These are phyloP conservation scores for Clonostachys rosea DNA, from an alignment of 2,329 filamentous ascomycete species.

Conservation along the genomic window DNA sequence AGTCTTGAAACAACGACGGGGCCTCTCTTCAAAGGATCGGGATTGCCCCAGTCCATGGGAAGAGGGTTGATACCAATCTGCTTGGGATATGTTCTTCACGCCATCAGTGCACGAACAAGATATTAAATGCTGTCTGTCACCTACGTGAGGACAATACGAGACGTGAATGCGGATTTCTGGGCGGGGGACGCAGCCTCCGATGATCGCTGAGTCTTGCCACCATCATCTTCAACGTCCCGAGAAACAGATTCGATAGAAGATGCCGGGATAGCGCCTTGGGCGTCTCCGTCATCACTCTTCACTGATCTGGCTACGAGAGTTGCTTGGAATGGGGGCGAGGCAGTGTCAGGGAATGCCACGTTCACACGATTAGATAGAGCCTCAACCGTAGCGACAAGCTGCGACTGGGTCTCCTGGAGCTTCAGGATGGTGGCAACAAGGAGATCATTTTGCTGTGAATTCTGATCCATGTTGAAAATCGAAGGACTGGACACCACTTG, in stretches of 20 bases:
- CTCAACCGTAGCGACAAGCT: conserved; percentile 33
- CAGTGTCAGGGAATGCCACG: background rate
- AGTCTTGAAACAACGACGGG: conserved; percentile 83
- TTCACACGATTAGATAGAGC: conserved; percentile 24
- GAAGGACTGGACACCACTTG: background rate
- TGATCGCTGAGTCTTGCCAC: no score
- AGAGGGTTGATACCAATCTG: conserved; percentile 94
- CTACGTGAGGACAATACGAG: conserved; percentile 51
- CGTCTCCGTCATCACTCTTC: background rate
- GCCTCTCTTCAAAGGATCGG: conserved; percentile 70
- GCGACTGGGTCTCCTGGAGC: conserved; percentile 34
- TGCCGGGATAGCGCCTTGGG: background rate
- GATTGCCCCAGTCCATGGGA: conserved; percentile 79
- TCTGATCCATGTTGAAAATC: conserved; percentile 1
- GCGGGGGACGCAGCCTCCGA: conserved; percentile 16
- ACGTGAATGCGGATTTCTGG: conserved; percentile 41
- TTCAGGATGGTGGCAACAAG: conserved; percentile 23
- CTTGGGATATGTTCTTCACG: conserved; percentile 73
- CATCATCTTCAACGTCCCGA: background rate
- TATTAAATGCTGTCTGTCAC: background rate
- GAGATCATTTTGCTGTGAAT: conserved; percentile 6
- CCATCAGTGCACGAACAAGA: background rate
- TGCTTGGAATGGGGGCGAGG: background rate
- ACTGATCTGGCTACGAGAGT: background rate
- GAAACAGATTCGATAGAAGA: background rate